Percentiles rank a stretch among this genome's conserved stretches.
phyloP scores from a whole-genome alignment of 257 asterid genomes.

The Leptodermis oblonga region DNA sequence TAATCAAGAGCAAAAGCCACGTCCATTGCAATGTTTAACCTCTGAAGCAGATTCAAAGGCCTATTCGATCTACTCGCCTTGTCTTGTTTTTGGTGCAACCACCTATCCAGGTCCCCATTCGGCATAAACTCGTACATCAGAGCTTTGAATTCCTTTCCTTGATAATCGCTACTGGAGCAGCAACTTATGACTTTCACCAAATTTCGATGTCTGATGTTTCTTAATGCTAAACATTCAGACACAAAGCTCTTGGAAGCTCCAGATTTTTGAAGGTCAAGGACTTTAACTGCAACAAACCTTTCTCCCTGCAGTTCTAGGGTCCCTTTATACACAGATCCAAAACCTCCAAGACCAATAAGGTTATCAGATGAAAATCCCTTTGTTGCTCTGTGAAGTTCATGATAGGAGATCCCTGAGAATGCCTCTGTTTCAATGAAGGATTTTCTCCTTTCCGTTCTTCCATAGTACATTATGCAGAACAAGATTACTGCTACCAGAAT shows the following conservation, averaged over 20 bases:
- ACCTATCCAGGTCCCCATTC: conserved; percentile 22
- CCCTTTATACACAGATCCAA: conserved; percentile 28
- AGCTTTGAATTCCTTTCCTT: conserved; percentile 30
- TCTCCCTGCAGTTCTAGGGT: neutral
- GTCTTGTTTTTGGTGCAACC: conserved; percentile 16
- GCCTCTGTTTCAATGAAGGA: neutral
- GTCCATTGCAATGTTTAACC: conserved; percentile 25
- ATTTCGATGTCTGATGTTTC: conserved; percentile 28
- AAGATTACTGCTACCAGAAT: neutral
- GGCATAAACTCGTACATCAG: conserved; percentile 27
- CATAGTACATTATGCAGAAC: neutral
- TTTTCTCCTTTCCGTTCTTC: neutral
- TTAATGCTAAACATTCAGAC: conserved; percentile 27
- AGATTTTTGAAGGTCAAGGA: conserved; percentile 18
- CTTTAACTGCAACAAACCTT: conserved; percentile 21
- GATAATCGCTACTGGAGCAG: conserved; percentile 20
- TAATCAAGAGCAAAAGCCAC: conserved; percentile 26
- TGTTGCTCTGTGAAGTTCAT: conserved; percentile 21
- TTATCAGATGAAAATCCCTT: conserved; percentile 15
- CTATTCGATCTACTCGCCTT: neutral
- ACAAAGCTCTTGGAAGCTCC: conserved; percentile 30
- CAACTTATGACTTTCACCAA: conserved; percentile 21
- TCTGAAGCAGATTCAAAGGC: conserved; percentile 15
- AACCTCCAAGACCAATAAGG: conserved; percentile 22
- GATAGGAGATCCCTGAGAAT: conserved; percentile 21